Base-by-base conservation (phyloP, 2,329 filamentous ascomycete genomes). In the Xylaria sp. region DNA sequence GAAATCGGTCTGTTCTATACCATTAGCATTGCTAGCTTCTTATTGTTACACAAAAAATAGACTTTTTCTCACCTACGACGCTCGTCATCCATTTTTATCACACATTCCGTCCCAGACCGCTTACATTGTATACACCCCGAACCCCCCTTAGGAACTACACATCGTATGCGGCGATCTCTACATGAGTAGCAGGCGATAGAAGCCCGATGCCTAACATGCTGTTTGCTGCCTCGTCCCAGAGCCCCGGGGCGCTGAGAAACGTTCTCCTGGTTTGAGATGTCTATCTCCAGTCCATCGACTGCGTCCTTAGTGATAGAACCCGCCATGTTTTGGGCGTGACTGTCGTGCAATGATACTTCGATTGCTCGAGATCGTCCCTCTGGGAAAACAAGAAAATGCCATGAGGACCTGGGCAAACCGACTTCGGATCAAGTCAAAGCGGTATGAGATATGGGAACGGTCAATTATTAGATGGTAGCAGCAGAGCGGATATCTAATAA, bases 81-180 rank as follows among this genome's bases (percentile, higher is more conserved):
- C 55, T 72, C 70, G 45, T 72, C 70, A 36, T 72, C 70, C 63
- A 69, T 72, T 55, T 69, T 72, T 30, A 72, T 72, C 48, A 72
- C 69, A 53, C 70, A 72, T n/a, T 70, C 67, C 8, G 69, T 67
- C 27, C 70, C 64, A 21, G 70, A 67, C 8, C 70, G 65, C 59
- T 69, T 69, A 51, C 70, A 72, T 64, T 70, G 68, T 53, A 62
- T 68, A 54, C 70, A 72, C 34, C 55, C 65, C 14, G 65, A 65
- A 1, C 64, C 63, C 11, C 70, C 70, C 32, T 71, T 72, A 4
- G 68, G 68, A 51, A 72, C 70, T 24, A 72, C 69, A 64, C 70
- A 72, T 42, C 70, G 68, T 65, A 72, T 72, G 14, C 70, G 70
- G 19, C 70, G 68, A 36, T 72, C 70, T 61, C 70, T 65, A 67